Conservation (phyloP, 1,284 basidiomycete genomes). For the Marasmius fiardii region DNA sequence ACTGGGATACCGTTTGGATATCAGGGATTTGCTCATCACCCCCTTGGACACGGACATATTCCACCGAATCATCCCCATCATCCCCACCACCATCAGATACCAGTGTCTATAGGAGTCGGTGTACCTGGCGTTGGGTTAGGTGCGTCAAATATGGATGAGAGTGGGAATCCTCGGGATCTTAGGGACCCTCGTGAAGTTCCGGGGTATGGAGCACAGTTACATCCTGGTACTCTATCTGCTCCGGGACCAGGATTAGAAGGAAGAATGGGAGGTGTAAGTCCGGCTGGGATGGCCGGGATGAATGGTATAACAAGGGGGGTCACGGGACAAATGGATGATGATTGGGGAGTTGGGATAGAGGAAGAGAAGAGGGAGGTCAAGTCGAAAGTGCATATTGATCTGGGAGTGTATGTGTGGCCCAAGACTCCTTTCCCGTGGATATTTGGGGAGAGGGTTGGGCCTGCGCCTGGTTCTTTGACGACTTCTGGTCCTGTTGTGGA, state of each 20-base stretch:
- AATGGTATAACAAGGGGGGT: background rate
- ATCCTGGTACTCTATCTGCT: too few relatives aligned
- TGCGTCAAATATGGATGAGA: background rate
- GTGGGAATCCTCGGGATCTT: background rate
- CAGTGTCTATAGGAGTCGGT: background rate
- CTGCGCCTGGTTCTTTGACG: background rate
- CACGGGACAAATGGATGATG: background rate
- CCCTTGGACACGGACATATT: too few relatives aligned
- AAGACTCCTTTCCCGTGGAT: slow-evolving; percentile 50
- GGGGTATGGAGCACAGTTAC: too few relatives aligned
- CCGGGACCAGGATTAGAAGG: too few relatives aligned
- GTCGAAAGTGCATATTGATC: slow-evolving; percentile 37
- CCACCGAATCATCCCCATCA: background rate
- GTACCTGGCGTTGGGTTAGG: background rate
- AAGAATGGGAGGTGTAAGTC: too few relatives aligned
- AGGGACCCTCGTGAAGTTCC: too few relatives aligned
- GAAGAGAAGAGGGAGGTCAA: slow-evolving; percentile 25
- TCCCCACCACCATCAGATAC: background rate
- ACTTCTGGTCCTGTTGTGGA: slow-evolving; percentile 19
- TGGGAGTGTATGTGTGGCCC: slow-evolving; percentile 66
- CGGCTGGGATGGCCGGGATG: too few relatives aligned
- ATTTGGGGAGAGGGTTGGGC: slow-evolving; percentile 26
- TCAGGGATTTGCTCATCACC: background rate
- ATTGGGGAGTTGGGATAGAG: background rate
- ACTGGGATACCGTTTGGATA: background rate